phyloP scores from a whole-genome alignment of 768 basidiomycete genomes.

The Antrodiella citrinella region DNA sequence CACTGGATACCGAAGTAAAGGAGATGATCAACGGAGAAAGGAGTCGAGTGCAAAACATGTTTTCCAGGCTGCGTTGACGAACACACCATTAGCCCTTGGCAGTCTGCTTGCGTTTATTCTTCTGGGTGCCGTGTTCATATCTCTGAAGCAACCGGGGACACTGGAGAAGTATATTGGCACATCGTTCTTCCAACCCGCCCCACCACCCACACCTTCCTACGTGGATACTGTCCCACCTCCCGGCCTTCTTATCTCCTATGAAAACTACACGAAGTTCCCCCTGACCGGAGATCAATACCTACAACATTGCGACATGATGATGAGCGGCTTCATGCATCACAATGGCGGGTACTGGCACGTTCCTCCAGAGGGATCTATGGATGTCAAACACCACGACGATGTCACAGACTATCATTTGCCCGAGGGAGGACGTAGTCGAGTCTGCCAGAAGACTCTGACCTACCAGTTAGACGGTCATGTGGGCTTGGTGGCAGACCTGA shows the following conservation, averaged over 20 bases:
- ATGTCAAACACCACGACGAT: conserved; percentile 24
- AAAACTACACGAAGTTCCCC: conserved; percentile 51
- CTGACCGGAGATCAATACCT: conserved; percentile 49
- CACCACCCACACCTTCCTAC: conserved; percentile 11
- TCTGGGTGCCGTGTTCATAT: conserved; percentile 38
- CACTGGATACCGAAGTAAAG: conserved; percentile 31
- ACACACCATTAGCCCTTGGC: conserved; percentile 37
- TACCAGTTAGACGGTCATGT: conserved; percentile 64
- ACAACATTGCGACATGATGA: conserved; percentile 45
- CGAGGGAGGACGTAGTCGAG: conserved; percentile 15
- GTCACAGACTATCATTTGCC: conserved; percentile 17
- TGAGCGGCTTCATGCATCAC: conserved; percentile 34
- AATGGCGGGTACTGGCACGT: conserved; percentile 45
- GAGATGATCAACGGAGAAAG: conserved; percentile 27
- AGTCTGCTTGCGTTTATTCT: conserved; percentile 36
- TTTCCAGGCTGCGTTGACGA: conserved; percentile 8
- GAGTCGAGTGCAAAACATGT: conserved; percentile 2
- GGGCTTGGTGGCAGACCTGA: conserved; percentile 59
- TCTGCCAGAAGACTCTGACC: conserved; percentile 58
- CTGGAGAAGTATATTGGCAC: conserved; percentile 38
- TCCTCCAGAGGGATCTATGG: conserved; percentile 18
- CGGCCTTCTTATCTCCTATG: conserved; percentile 38
- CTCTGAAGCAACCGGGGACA: conserved; percentile 39
- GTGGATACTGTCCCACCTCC: conserved; percentile 14
- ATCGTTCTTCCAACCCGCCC: conserved; percentile 9